These are phyloP conservation scores for Amaranthus cruentus DNA, from an alignment of 148 eudicot species.

Conservation along the genomic window DNA sequence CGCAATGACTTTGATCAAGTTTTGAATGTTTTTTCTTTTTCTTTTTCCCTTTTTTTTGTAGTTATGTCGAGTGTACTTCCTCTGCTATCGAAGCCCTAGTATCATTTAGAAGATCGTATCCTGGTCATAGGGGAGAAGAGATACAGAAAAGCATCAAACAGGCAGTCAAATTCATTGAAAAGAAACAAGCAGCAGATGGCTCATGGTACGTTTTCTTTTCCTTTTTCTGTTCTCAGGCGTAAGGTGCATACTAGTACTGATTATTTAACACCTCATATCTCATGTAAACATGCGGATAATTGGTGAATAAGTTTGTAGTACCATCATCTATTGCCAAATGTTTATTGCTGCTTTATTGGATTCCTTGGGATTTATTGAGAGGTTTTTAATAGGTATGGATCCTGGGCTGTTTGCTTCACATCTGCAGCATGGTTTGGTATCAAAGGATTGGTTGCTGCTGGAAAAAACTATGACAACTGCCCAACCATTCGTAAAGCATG, in stretches of 20 bases:
- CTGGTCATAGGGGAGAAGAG: constrained; percentile 81
- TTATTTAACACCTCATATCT: background rate
- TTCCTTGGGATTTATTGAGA: background rate
- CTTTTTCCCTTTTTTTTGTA: constrained; percentile 17
- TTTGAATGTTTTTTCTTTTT: constrained; percentile 5
- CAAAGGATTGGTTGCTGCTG: constrained; percentile 69
- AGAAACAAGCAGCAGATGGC: constrained; percentile 78
- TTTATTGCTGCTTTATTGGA: constrained; percentile 10
- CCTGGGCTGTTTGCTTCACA: constrained; percentile 94
- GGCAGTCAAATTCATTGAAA: constrained; percentile 65
- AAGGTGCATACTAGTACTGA: background rate
- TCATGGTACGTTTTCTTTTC: constrained; percentile 67
- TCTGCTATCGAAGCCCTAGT: constrained; percentile 87
- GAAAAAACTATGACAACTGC: constrained; percentile 48
- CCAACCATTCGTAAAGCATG: constrained; percentile 76
- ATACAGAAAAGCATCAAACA: constrained; percentile 57
- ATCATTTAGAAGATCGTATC: constrained; percentile 64
- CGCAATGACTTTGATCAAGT: background rate
- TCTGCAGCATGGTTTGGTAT: constrained; percentile 91
- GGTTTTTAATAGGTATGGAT: constrained; percentile 64
- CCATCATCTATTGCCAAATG: background rate
- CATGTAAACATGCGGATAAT: background rate
- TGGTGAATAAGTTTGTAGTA: constrained; percentile 2
- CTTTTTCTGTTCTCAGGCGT: background rate
- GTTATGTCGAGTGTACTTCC: constrained; percentile 96